Conservation (phyloP, 176 grass and related monocot species). For the Melocanna baccifera region DNA sequence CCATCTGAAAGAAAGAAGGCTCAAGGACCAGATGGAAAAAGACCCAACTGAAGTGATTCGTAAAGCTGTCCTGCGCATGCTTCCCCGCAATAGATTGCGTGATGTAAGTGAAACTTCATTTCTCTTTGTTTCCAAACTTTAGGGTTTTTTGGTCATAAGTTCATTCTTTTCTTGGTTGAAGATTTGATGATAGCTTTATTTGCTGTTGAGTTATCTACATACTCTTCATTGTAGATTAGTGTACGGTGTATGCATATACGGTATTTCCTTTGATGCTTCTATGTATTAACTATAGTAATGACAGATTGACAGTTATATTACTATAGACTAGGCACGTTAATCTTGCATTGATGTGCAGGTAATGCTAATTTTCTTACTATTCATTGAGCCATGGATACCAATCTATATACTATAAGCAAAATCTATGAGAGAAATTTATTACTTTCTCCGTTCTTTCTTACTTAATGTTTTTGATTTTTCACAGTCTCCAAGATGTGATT, state of each 20-base stretch:
- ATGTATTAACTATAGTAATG: not conserved
- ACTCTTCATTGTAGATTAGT: not conserved
- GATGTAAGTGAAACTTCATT: conserved; percentile 69
- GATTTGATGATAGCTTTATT: not conserved
- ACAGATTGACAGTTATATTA: not conserved
- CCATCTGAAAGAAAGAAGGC: conserved; percentile 82
- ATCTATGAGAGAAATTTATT: not conserved
- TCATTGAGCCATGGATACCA: not conserved
- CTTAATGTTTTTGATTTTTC: too few species aligned
- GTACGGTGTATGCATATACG: not conserved
- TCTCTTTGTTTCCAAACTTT: not conserved
- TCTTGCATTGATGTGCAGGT: not conserved
- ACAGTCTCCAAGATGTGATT: too few species aligned
- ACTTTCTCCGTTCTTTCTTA: too few species aligned
- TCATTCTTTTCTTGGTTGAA: not conserved
- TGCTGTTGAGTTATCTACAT: not conserved
- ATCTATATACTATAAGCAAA: not conserved
- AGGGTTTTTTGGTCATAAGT: not conserved
- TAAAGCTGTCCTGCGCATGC: conserved; percentile 96
- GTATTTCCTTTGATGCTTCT: not conserved
- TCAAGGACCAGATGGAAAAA: conserved; percentile 93
- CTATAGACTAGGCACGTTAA: not conserved
- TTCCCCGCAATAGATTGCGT: conserved; percentile 88
- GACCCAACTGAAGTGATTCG: conserved; percentile 96
- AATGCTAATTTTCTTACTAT: not conserved